Percentiles rank a stretch among this genome's conserved stretches.
Evolutionary conservation across 176 grass and related monocot genomes (phyloP).

Genomic region (Thalia dealbata): DNA sequence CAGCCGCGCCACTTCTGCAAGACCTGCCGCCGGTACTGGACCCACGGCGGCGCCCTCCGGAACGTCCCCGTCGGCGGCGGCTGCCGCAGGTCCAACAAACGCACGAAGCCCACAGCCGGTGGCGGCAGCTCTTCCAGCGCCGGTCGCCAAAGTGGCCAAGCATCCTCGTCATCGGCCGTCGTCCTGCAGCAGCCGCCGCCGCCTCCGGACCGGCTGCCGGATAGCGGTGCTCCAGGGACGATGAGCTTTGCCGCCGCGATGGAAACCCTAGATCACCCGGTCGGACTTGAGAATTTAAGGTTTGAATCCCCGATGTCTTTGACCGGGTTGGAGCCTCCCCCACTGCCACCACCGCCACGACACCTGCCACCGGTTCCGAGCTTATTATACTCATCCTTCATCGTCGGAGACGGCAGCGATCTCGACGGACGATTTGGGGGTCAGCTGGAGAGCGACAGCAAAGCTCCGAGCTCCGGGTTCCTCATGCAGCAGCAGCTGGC

Average conservation of each 20-base stretch:
- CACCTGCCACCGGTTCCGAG: background rate
- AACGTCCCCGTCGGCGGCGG: constrained; percentile 95
- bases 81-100: constrained; percentile 35
- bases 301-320: constrained; percentile 48
- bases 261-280: constrained; percentile 42
- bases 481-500: constrained; percentile 28
- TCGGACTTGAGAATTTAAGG: constrained; percentile 53
- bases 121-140: constrained; percentile 2
- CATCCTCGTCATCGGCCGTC: constrained; percentile 18
- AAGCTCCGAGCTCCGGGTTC: constrained; percentile 2
- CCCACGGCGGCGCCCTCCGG: constrained; percentile 81
- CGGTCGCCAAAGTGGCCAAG: constrained; percentile 8
- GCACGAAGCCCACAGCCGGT: background rate
- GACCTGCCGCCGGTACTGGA: constrained; percentile 99
- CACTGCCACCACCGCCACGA: constrained; percentile 5
- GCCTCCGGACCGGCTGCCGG: constrained; percentile 35
- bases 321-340: constrained; percentile 28
- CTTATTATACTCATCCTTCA: constrained; percentile 35
- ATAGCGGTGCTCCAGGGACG: constrained; percentile 41
- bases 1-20: constrained; percentile 99
- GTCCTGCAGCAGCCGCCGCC: constrained; percentile 24
- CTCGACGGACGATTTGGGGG: constrained; percentile 26
- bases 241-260: constrained; percentile 56
- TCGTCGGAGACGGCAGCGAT: constrained; percentile 36
- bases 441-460: constrained; percentile 26